Base-by-base conservation (phyloP, 768 basidiomycete species). In the Rhodosporidiobolus sp. region DNA sequence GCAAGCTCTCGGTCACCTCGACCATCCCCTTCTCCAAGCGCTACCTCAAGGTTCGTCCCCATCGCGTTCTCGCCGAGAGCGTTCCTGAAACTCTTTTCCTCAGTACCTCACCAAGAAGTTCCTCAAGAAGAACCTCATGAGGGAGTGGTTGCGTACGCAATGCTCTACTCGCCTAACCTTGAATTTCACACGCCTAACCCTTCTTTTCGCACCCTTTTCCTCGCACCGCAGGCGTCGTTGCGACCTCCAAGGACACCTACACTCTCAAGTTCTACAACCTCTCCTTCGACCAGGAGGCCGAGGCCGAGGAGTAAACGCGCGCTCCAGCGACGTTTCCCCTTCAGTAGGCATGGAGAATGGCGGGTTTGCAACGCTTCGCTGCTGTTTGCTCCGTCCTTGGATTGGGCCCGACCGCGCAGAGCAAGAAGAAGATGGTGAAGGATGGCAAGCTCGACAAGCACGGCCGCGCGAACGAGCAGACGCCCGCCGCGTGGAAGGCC, bases 141-240 rank as follows among this genome's bases (percentile, higher is more conserved):
- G 94, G 77, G 94, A 97, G 84, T 97, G 93, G 91, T 92, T 97
- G 81, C 94, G 93, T 67, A n/a, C n/a, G n/a, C n/a, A n/a, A n/a
- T n/a, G n/a, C n/a, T n/a, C n/a, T n/a, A n/a, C n/a, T n/a, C n/a
- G n/a, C n/a, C n/a, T n/a, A n/a, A n/a, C n/a, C n/a, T n/a, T n/a
- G n/a, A n/a, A n/a, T n/a, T n/a, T n/a, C n/a, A n/a, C n/a, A n/a
- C n/a, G n/a, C n/a, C n/a, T n/a, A n/a, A n/a, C n/a, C n/a, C n/a
- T n/a, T n/a, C n/a, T n/a, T n/a, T n/a, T n/a, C n/a, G n/a, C n/a
- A n/a, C n/a, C n/a, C n/a, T n/a, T n/a, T n/a, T n/a, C n/a, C n/a
- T n/a, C n/a, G n/a, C n/a, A n/a, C n/a, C n/a, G n/a, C n/a, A n/a
- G n/a, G n/a, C n/a, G 95, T 99, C 77, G 92, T 98, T 77, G 92